Conservation (phyloP, 2,329 filamentous ascomycete genomes). For the Stemphylium vesicarium region DNA sequence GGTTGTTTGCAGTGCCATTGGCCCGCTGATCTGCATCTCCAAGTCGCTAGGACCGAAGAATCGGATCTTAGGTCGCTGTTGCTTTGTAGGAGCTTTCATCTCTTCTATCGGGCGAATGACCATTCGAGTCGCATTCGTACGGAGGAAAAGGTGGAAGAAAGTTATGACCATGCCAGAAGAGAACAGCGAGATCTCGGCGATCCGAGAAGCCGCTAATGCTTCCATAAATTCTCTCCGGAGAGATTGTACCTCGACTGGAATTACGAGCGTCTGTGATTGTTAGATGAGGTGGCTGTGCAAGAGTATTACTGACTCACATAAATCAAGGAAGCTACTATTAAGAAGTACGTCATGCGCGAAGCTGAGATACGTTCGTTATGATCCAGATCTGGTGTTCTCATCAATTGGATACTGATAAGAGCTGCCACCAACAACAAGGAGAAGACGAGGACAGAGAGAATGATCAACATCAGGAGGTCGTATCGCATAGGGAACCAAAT, state of each 20-base stretch:
- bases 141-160: slow-evolving; percentile 70
- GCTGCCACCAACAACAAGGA: slow-evolving; percentile 59
- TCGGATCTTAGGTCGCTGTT: slow-evolving; percentile 57
- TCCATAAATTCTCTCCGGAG: slow-evolving; percentile 52
- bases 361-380: slow-evolving; percentile 67
- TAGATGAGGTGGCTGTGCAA: background rate
- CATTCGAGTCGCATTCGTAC: slow-evolving; percentile 65
- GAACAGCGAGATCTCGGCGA: slow-evolving; percentile 70
- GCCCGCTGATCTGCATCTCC: slow-evolving; percentile 51
- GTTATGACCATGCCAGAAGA: slow-evolving; percentile 70
- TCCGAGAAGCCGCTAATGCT: slow-evolving; percentile 63
- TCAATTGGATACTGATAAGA: slow-evolving; percentile 64
- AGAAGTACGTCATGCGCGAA: slow-evolving; percentile 73
- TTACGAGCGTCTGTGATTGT: slow-evolving; percentile 57
- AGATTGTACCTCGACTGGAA: slow-evolving; percentile 67
- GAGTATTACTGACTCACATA: slow-evolving; percentile 54
- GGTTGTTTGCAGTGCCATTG: slow-evolving; percentile 42
- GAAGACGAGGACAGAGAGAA: slow-evolving; percentile 60
- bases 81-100: slow-evolving; percentile 47
- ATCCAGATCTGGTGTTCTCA: slow-evolving; percentile 61
- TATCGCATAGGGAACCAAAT: slow-evolving; percentile 71
- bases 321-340: slow-evolving; percentile 63
- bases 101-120: slow-evolving; percentile 60
- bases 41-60: slow-evolving; percentile 54
- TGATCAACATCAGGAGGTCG: slow-evolving; percentile 62